These are phyloP conservation scores for Kwoniella europaea DNA, from an alignment of 768 basidiomycete genomes.

Conservation along the genomic window DNA sequence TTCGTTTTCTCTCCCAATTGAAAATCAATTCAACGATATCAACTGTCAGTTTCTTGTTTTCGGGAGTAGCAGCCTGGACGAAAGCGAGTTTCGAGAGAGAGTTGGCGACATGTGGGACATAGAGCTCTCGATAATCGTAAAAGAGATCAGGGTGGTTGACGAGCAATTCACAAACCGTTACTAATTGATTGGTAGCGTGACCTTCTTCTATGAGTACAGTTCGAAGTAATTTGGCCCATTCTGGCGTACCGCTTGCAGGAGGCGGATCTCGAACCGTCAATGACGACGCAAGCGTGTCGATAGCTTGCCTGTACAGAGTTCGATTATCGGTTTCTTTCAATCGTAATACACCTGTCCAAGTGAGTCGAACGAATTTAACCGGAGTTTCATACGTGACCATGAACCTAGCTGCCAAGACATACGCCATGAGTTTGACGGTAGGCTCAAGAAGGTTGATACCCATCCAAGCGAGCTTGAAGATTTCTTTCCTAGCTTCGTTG, in stretches of 20 bases:
- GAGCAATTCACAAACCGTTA: slow-evolving; percentile 87
- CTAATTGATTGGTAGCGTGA: slow-evolving; percentile 67
- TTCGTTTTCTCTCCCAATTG: slow-evolving; percentile 74
- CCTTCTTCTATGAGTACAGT: slow-evolving; percentile 88
- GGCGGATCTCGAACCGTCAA: slow-evolving; percentile 67
- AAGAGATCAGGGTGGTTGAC: slow-evolving; percentile 89
- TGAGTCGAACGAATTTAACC: slow-evolving; percentile 83
- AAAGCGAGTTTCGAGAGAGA: slow-evolving; percentile 88
- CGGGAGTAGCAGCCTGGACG: slow-evolving; percentile 68
- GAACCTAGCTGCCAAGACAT: slow-evolving; percentile 87
- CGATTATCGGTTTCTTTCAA: slow-evolving; percentile 80
- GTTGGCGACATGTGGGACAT: slow-evolving; percentile 90
- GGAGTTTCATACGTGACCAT: slow-evolving; percentile 87
- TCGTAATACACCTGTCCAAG: slow-evolving; percentile 87
- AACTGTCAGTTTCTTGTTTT: slow-evolving; percentile 82
- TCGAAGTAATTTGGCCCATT: slow-evolving; percentile 85
- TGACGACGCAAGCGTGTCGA: slow-evolving; percentile 82
- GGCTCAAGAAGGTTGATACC: slow-evolving; percentile 82
- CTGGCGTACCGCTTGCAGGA: slow-evolving; percentile 61
- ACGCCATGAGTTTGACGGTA: slow-evolving; percentile 89
- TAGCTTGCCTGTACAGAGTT: slow-evolving; percentile 76
- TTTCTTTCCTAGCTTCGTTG: slow-evolving; percentile 81
- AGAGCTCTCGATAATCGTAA: slow-evolving; percentile 87
- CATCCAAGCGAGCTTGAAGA: slow-evolving; percentile 92
- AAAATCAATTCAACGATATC: slow-evolving; percentile 91